Evolutionary conservation across 495 filamentous ascomycete species (phyloP).

Genomic region (Penicillium parvum): DNA sequence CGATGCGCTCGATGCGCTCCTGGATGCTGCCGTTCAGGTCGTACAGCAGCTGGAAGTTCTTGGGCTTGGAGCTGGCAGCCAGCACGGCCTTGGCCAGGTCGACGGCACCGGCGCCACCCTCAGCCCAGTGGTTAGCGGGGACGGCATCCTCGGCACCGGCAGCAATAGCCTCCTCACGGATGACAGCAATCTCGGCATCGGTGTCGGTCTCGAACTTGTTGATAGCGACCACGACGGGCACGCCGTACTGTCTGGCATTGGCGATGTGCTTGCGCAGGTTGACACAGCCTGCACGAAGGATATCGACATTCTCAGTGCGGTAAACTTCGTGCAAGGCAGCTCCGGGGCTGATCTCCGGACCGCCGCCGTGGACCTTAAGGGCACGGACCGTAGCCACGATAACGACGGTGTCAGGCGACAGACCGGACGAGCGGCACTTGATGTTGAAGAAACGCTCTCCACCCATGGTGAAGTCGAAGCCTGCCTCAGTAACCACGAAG

Average conservation of each 20-base stretch:
- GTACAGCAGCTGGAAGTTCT: slow-evolving; percentile 89
- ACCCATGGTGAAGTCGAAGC: slow-evolving; percentile 99
- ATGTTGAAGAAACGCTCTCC: slow-evolving; percentile 99
- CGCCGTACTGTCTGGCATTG: slow-evolving; percentile 82
- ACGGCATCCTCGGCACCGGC: slow-evolving; percentile 94
- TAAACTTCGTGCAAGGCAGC: slow-evolving; percentile 79
- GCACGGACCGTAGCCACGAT: slow-evolving; percentile 94
- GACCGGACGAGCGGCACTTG: slow-evolving; percentile 92
- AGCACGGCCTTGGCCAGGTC: slow-evolving; percentile 88
- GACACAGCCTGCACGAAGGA: slow-evolving; percentile 83
- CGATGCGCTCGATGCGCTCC: slow-evolving; percentile 88
- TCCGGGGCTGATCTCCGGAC: slow-evolving; percentile 84
- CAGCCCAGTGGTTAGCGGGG: slow-evolving; percentile 93
- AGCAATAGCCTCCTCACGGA: slow-evolving; percentile 85
- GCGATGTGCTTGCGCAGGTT: slow-evolving; percentile 92
- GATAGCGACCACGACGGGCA: slow-evolving; percentile 96
- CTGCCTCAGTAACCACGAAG: slow-evolving; percentile 96
- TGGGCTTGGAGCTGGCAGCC: slow-evolving; percentile 73
- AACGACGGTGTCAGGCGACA: slow-evolving; percentile 88
- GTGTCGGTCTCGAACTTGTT: slow-evolving; percentile 96
- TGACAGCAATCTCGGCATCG: slow-evolving; percentile 80
- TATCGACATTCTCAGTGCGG: slow-evolving; percentile 85
- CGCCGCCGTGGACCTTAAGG: slow-evolving; percentile 93
- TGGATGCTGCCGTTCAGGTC: slow-evolving; percentile 73
- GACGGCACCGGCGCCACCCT: slow-evolving; percentile 87